Evolutionary conservation across 2,329 filamentous ascomycete species (phyloP).

Genomic region (Diaporthe caulivora): DNA sequence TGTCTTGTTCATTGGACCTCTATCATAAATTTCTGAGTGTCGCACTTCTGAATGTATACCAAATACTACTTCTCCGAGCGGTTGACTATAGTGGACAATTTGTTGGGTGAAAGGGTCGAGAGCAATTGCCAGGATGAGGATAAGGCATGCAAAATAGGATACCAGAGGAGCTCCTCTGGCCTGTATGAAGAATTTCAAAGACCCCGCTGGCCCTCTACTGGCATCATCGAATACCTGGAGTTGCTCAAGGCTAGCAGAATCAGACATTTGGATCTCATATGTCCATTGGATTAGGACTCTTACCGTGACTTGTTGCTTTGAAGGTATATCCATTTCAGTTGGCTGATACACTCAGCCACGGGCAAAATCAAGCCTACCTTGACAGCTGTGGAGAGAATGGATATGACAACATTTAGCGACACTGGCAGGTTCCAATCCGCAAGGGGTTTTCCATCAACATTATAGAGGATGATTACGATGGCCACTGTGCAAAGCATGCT

Average conservation of each 20-base stretch:
- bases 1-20: conserved; percentile 1
- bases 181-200: neutral
- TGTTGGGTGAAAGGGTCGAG: neutral
- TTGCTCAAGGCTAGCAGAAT: neutral
- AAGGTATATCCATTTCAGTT: neutral
- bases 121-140: neutral
- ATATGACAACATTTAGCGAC: neutral
- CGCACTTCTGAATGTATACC: neutral
- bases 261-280: neutral
- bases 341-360: neutral
- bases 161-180: neutral
- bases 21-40: neutral
- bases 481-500: neutral
- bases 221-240: neutral
- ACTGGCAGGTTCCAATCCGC: neutral
- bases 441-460: neutral
- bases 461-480: neutral
- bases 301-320: neutral
- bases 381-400: neutral
- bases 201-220: neutral
- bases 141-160: neutral
- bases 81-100: neutral
- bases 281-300: neutral
- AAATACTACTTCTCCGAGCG: neutral
- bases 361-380: neutral